Conservation (phyloP, 768 basidiomycete species). For the Suillus weaverae region DNA sequence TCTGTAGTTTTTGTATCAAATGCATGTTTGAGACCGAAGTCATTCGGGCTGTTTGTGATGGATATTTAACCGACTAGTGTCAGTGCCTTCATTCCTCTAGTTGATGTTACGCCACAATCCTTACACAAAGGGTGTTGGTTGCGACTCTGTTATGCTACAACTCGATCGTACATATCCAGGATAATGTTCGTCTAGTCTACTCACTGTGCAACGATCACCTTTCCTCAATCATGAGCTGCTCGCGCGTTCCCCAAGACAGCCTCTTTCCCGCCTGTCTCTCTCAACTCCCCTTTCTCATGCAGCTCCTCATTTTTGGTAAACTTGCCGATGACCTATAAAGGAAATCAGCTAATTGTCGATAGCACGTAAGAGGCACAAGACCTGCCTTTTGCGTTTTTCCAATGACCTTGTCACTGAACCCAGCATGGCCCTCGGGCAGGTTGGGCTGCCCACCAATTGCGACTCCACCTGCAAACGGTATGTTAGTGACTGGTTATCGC, state of each 20-base stretch:
- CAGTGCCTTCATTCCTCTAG: not conserved
- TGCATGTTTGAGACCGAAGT: not conserved
- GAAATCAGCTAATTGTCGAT: conserved; percentile 1
- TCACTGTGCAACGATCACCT: not conserved
- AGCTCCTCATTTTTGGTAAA: conserved; percentile 44
- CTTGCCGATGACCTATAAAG: conserved; percentile 50
- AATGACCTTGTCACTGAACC: conserved; percentile 50
- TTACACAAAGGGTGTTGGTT: not conserved
- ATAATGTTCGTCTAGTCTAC: not conserved
- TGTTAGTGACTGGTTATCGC: not conserved
- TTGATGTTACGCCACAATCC: not conserved
- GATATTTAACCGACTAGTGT: not conserved
- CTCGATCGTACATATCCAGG: not conserved
- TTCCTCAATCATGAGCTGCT: conserved; percentile 41
- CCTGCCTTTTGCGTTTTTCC: conserved; percentile 60
- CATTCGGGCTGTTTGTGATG: not conserved
- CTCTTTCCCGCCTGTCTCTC: conserved; percentile 52
- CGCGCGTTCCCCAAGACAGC: conserved; percentile 42
- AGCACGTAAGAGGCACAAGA: not conserved
- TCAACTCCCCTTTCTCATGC: conserved; percentile 57
- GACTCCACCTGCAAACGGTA: conserved; percentile 24
- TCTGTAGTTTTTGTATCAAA: conserved; percentile 5
- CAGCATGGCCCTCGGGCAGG: conserved; percentile 39
- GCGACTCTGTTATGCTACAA: not conserved
- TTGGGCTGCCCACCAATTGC: conserved; percentile 23